Percentiles rank a stretch among this genome's conserved stretches.
Evolutionary conservation across 208 protist species (phyloP).

Genomic region (Leishmania martiniquensis): DNA sequence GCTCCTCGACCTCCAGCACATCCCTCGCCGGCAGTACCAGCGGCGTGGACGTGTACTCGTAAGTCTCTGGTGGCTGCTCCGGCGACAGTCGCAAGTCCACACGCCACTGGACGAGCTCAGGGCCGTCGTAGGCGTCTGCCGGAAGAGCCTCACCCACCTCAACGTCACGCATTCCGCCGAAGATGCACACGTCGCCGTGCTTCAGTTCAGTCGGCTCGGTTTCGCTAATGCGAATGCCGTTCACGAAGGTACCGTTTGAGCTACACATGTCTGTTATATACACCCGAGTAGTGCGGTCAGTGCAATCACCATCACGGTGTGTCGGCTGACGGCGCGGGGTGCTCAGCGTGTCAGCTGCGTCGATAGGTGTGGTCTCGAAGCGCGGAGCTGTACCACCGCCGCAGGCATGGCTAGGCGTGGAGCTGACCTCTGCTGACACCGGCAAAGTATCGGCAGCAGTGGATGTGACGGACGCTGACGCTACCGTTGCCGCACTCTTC

Average conservation of each 20-base stretch:
- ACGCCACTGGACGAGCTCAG: conserved; percentile 82
- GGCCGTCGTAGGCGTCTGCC: conserved; percentile 45
- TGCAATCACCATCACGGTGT: background rate
- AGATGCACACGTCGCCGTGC: conserved; percentile 69
- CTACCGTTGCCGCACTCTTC: conserved; percentile 1
- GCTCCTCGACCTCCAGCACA: conserved; percentile 49
- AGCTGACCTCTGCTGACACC: background rate
- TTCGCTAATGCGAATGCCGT: conserved; percentile 54
- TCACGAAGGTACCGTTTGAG: conserved; percentile 91
- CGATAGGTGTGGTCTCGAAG: background rate
- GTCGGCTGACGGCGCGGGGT: conserved; percentile 2
- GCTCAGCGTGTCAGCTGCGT: background rate
- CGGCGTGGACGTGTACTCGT: conserved; percentile 58
- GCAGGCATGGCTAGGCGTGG: conserved; percentile 1
- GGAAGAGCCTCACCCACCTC: conserved; percentile 52
- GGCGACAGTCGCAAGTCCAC: conserved; percentile 30
- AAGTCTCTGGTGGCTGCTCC: conserved; percentile 13
- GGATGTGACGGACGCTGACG: background rate
- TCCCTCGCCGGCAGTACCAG: conserved; percentile 52
- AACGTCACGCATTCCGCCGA: conserved; percentile 89
- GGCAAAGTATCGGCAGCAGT: background rate
- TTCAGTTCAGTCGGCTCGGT: conserved; percentile 52
- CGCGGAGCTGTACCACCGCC: background rate
- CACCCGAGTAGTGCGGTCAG: conserved; percentile 12
- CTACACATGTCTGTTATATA: conserved; percentile 83